Evolutionary conservation across 805 yeast genomes (phyloP), one percentile per base, ranked within the genome.

Genomic region (Candida sphagnicola): DNA sequence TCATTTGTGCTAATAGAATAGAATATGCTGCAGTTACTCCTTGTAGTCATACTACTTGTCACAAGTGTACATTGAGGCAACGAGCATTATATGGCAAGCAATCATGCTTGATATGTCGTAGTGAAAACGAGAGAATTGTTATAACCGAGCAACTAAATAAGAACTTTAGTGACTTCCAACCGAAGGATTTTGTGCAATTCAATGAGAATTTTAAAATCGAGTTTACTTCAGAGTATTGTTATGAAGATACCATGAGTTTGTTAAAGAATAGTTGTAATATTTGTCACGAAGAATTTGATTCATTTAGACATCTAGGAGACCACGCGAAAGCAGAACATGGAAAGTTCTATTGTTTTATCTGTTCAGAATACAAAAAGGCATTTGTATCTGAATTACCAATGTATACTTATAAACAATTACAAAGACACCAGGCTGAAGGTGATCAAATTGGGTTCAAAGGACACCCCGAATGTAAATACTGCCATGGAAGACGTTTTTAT

Each of bases 401-500:
- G 12, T 86, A 77, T 55, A 72, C 80, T 0, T 70, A 70, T 28
- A 76, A 76, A 39, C 82, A 78, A 48, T 67, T 91, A 31, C 78
- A 77, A 43, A 70, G 62, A 31, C 99, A 93, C 61, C 82, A 82
- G 54, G 59, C 70, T 3, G 70, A 65, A 28, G 97, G 96, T 35
- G 95, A 90, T 51, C 72, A 68, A 29, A 65, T 66, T 5, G 96
- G 96, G 0, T 90, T 90, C 59, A 69, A 61, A 8, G 98, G 98
- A 0, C 98, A 90, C 57, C 97, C 98, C 0, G 65, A 71, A 45
- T 93, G 99, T 69, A 76, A 76, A 46, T 85, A 86, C 57, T 93
- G 99, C 59, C 61, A 72, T 3, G 78, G 79, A 2, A 74, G 68
- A 47, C 63, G 95, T 41, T 90, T 86, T 57, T 93, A 93, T 56